These are phyloP conservation scores for Phaeosphaeria sp. DNA, from an alignment of 2,329 filamentous ascomycete species.

Conservation along the genomic window DNA sequence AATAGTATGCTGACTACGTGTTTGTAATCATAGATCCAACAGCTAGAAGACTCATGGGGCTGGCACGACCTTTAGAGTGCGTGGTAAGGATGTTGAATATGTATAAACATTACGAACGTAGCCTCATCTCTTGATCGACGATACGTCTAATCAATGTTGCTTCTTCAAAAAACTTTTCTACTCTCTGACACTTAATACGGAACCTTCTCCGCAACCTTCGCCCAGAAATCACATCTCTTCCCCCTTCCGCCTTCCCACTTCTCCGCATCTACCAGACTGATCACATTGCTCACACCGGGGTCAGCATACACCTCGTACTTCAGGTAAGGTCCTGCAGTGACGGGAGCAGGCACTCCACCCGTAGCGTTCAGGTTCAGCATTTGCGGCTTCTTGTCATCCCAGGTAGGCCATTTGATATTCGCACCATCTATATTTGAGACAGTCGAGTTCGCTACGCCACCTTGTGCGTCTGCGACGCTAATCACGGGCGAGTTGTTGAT, in stretches of 20 bases:
- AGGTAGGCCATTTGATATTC: conserved; percentile 37
- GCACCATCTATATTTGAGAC: conserved; percentile 13
- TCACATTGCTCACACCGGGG: conserved; percentile 39
- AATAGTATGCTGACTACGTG: neutral
- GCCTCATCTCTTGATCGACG: neutral
- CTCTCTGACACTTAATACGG: conserved; percentile 21
- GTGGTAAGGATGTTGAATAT: neutral
- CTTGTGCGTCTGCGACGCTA: conserved; percentile 35
- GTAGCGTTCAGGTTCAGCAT: conserved; percentile 41
- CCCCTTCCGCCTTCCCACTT: conserved; percentile 42
- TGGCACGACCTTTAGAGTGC: conserved; percentile 24
- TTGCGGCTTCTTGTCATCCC: conserved; percentile 21
- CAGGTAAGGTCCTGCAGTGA: conserved; percentile 29
- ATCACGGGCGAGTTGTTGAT: conserved; percentile 34
- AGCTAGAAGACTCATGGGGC: conserved; percentile 46
- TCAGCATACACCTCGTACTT: conserved; percentile 38
- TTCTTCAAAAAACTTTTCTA: neutral
- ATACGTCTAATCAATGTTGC: neutral
- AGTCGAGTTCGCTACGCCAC: conserved; percentile 29
- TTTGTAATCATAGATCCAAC: conserved; percentile 20
- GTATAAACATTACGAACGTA: neutral
- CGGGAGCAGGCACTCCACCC: conserved; percentile 27
- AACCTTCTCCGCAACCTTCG: conserved; percentile 27
- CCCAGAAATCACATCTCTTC: conserved; percentile 41
- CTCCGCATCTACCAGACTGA: conserved; percentile 33